Conservation (phyloP, 1,139 yeast genomes). For the Hemisphaericaspora xylanilytica region DNA sequence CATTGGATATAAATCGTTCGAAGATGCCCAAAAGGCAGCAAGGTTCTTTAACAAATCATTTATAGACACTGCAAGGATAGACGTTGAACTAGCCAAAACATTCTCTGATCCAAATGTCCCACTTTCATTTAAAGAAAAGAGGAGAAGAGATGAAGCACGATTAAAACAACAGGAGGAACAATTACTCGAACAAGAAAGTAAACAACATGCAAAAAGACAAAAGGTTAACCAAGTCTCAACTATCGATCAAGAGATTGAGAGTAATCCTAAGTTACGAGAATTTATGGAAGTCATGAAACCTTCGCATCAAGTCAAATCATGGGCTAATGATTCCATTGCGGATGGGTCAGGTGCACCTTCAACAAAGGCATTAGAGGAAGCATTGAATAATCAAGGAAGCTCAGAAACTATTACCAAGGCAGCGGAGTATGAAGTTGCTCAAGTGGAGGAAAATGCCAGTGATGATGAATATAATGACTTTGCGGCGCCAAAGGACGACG, state of each 20-base stretch:
- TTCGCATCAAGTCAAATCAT: slow-evolving; percentile 57
- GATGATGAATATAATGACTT: slow-evolving; percentile 69
- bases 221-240: slow-evolving; percentile 24
- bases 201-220: slow-evolving; percentile 22
- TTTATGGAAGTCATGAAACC: slow-evolving; percentile 84
- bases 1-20: slow-evolving; percentile 70
- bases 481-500: slow-evolving; percentile 30
- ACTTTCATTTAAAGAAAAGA: slow-evolving; percentile 64
- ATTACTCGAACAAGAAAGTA: slow-evolving; percentile 43
- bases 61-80: slow-evolving; percentile 77
- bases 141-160: slow-evolving; percentile 53
- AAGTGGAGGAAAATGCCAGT: slow-evolving; percentile 47
- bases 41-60: slow-evolving; percentile 73
- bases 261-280: slow-evolving; percentile 71
- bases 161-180: slow-evolving; percentile 55
- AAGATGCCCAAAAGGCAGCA: slow-evolving; percentile 79
- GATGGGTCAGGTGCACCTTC: slow-evolving; percentile 55
- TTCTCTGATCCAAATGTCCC: slow-evolving; percentile 82
- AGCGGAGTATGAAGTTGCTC: slow-evolving; percentile 22
- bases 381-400: slow-evolving; percentile 29
- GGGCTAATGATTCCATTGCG: slow-evolving; percentile 72
- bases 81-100: slow-evolving; percentile 80
- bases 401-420: slow-evolving; percentile 10
- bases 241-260: slow-evolving; percentile 57
- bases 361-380: slow-evolving; percentile 38